These are phyloP conservation scores for Puccinia triticina DNA, from an alignment of 1,284 basidiomycete species.

Conservation along the genomic window DNA sequence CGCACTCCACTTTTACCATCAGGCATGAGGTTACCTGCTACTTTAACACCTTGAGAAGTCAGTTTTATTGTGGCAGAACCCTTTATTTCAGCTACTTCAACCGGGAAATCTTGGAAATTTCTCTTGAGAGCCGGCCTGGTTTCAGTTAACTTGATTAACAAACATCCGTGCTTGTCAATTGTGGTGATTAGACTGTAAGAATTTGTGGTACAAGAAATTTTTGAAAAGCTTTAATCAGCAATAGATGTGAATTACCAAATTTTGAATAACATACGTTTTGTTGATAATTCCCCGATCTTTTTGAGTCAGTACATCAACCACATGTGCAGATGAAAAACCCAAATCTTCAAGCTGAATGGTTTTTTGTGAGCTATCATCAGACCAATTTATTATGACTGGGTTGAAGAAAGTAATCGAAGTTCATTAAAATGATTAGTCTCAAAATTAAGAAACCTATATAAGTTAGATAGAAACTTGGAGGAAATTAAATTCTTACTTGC, in stretches of 20 bases:
- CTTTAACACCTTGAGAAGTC: neutral
- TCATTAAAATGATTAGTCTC: neutral
- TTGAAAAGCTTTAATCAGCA: neutral
- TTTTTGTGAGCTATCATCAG: neutral
- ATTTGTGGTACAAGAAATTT: neutral
- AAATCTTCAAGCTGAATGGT: conserved; percentile 13
- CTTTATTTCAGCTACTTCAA: conserved; percentile 4
- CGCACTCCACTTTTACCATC: conserved; percentile 2
- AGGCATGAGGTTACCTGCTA: neutral
- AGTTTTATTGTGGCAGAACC: conserved; percentile 5
- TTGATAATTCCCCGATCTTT: conserved; percentile 20
- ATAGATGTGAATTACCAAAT: neutral
- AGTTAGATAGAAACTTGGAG: too few relatives aligned
- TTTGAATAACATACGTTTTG: conserved; percentile 3
- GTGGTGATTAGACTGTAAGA: neutral
- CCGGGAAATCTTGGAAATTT: conserved; percentile 3
- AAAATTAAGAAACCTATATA: too few relatives aligned
- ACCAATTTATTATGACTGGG: conserved; percentile 43
- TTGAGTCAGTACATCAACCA: conserved; percentile 5
- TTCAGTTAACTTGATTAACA: conserved; percentile 39
- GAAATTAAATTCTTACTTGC: conserved; percentile 24
- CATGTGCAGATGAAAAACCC: conserved; percentile 29
- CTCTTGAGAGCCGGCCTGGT: neutral
- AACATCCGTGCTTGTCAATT: neutral
- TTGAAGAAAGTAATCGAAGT: neutral